Percentiles rank a stretch among this genome's conserved stretches.
These are phyloP conservation scores for Tulasnella sp. DNA, from an alignment of 768 basidiomycete species.

Conservation along the genomic window DNA sequence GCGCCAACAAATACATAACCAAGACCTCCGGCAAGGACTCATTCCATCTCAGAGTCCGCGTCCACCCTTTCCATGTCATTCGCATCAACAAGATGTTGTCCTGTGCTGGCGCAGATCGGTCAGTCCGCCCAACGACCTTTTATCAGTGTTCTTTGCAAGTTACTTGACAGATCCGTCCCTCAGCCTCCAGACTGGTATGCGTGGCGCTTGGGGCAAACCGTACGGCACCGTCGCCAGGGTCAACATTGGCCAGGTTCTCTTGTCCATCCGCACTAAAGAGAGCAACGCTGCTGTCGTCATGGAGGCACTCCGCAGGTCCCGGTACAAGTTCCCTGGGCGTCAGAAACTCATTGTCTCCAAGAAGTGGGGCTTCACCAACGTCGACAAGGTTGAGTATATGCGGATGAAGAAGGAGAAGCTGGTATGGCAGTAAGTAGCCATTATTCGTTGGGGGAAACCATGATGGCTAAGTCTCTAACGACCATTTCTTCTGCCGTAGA, in stretches of 20 bases:
- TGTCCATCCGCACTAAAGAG: constrained; percentile 87
- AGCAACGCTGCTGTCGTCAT: constrained; percentile 75
- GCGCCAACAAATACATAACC: constrained; percentile 98
- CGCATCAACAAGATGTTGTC: constrained; percentile 99
- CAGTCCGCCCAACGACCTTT: too few relatives aligned
- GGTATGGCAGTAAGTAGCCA: constrained; percentile 80
- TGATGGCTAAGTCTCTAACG: too few relatives aligned
- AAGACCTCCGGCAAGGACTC: constrained; percentile 98
- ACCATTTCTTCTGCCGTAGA: constrained; percentile 33
- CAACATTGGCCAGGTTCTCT: constrained; percentile 93
- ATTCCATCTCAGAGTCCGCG: constrained; percentile 95
- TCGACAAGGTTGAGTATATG: constrained; percentile 78
- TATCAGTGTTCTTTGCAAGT: background rate
- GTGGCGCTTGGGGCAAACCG: constrained; percentile 99
- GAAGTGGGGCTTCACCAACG: constrained; percentile 99
- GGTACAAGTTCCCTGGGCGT: constrained; percentile 99
- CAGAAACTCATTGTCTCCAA: constrained; percentile 95
- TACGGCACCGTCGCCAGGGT: constrained; percentile 96
- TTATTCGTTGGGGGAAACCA: too few relatives aligned
- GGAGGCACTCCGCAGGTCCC: constrained; percentile 93
- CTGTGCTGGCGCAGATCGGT: constrained; percentile 98
- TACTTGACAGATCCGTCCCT: too few relatives aligned
- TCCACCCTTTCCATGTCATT: constrained; percentile 97
- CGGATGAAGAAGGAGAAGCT: constrained; percentile 84
- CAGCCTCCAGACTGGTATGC: constrained; percentile 94